These are phyloP conservation scores for Cymodocea nodosa DNA, from an alignment of 116 monocot species.

Conservation along the genomic window DNA sequence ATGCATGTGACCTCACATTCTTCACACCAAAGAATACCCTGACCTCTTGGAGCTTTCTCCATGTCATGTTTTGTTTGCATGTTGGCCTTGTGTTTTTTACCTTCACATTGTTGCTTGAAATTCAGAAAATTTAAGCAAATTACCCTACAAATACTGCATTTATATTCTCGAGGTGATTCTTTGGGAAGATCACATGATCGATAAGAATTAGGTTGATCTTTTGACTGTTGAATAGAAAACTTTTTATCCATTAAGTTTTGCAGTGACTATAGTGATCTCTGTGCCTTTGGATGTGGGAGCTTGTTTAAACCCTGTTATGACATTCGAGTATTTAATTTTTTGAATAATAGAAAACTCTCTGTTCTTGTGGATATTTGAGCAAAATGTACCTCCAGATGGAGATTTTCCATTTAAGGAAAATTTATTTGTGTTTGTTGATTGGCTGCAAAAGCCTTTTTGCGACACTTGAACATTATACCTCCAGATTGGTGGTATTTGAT, in stretches of 20 bases:
- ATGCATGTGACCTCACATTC: slow-evolving; percentile 4
- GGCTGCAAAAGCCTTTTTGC: no score
- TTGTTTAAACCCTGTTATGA: no score
- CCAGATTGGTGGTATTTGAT: no score
- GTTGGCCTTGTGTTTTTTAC: slow-evolving; percentile 3
- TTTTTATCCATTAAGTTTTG: background rate
- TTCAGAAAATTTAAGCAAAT: background rate
- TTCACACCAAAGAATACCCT: background rate
- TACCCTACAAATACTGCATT: background rate
- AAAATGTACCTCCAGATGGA: no score
- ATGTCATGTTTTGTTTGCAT: background rate
- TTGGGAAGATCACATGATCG: background rate
- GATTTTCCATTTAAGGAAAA: no score
- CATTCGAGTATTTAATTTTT: no score
- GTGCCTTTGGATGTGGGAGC: no score
- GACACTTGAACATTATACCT: no score
- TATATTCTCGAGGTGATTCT: background rate
- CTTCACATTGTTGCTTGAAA: background rate
- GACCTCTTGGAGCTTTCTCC: background rate
- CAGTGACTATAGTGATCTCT: background rate
- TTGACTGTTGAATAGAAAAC: background rate
- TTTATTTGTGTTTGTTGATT: no score
- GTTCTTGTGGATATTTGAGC: no score
- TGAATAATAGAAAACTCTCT: no score
- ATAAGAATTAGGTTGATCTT: background rate